Percentiles rank a stretch among this genome's conserved stretches.
phyloP scores from a whole-genome alignment of 2,329 filamentous ascomycete genomes.

The Gliomastix tumulicola region DNA sequence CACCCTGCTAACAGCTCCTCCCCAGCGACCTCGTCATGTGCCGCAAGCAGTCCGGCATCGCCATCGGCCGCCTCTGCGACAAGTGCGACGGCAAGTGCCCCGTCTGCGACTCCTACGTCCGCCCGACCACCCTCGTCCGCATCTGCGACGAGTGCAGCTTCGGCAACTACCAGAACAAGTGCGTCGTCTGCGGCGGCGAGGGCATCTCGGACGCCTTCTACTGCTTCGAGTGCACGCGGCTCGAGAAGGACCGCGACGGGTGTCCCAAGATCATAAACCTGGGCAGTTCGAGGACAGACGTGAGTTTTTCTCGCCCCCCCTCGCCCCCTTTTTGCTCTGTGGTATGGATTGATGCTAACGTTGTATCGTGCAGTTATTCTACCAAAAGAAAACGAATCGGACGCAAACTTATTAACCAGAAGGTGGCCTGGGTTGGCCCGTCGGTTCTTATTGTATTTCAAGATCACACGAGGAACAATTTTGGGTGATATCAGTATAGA shows the following conservation, averaged over 20 bases:
- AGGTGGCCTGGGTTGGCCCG: conserved; percentile 42
- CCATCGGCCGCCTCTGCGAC: conserved; percentile 97
- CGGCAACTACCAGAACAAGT: conserved; percentile 99
- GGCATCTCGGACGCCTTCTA: conserved; percentile 98
- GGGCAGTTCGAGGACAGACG: conserved; percentile 89
- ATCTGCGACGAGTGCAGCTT: conserved; percentile 99
- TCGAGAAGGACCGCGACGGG: conserved; percentile 95
- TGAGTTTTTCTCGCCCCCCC: conserved; percentile 34
- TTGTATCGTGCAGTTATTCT: conserved; percentile 41
- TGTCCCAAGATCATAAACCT: conserved; percentile 99
- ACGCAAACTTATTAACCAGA: conserved; percentile 44
- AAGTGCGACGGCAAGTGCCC: conserved; percentile 99
- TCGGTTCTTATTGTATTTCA: no score
- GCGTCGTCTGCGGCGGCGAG: conserved; percentile 95
- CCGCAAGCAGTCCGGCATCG: conserved; percentile 95
- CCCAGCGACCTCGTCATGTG: conserved; percentile 94
- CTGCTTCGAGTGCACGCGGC: conserved; percentile 94
- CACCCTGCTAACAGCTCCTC: conserved; percentile 1
- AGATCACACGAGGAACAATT: no score
- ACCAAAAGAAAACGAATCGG: conserved; percentile 62
- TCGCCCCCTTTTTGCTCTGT: conserved; percentile 30
- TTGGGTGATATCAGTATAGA: no score
- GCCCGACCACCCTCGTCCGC: conserved; percentile 90
- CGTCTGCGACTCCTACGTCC: conserved; percentile 98
- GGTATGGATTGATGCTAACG: conserved; percentile 3